Evolutionary conservation across 805 yeast genomes (phyloP).

Genomic region (Sugiyamaella americana): DNA sequence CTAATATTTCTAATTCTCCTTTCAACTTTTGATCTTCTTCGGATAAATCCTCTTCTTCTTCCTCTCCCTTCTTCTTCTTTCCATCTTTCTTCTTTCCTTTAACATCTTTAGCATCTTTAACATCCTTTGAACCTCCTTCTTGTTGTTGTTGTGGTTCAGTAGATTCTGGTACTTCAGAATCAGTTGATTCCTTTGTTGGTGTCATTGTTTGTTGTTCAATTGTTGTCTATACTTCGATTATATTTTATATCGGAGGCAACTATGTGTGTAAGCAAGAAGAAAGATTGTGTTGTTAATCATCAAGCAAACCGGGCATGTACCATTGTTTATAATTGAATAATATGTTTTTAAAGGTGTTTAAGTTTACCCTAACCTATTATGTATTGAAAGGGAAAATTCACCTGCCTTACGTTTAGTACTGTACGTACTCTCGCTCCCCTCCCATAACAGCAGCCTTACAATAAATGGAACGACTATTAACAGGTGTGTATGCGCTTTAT

Average conservation of each 20-base stretch:
- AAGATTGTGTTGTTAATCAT: no score
- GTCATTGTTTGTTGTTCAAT: constrained; percentile 6
- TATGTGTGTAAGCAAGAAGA: not conserved
- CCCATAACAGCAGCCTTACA: no score
- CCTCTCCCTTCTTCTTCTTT: constrained; percentile 29
- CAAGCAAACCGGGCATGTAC: no score
- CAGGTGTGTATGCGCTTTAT: no score
- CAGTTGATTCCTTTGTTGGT: constrained; percentile 11
- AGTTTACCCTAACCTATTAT: no score
- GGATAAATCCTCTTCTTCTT: constrained; percentile 73
- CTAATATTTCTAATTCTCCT: constrained; percentile 78
- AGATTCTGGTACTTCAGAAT: not conserved
- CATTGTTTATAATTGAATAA: not conserved
- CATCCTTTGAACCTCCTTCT: not conserved
- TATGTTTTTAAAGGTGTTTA: not conserved
- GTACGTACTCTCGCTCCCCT: no score
- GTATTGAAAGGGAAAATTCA: no score
- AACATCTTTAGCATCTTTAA: not conserved
- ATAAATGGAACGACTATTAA: no score
- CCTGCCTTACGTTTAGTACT: no score
- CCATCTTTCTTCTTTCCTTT: constrained; percentile 18
- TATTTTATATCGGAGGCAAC: not conserved
- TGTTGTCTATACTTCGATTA: not conserved
- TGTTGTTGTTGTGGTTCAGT: not conserved
- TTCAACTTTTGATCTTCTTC: constrained; percentile 91